Base-by-base conservation (phyloP, 306 rosid species). In the Abrus pulchellus region DNA sequence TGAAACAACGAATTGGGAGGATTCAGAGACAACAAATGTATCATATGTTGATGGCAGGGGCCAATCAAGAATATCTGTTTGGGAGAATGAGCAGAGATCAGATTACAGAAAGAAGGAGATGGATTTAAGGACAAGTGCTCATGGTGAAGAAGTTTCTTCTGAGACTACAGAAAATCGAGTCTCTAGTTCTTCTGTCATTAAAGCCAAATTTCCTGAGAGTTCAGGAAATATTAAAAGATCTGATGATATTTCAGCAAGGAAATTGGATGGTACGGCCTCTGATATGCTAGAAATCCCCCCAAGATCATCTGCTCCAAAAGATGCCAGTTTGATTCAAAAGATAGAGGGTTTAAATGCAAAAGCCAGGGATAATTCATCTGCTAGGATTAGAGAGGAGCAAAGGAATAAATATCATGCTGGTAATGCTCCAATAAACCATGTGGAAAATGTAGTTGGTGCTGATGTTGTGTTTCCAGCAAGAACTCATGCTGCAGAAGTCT, bases 291-390 rank as follows among this genome's bases (percentile, higher is more conserved):
- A 90, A 78, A 80, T 53, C 36, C 55, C 85, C 76, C 80, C 82
- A 14, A 83, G 30, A 70, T 68, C 79, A 45, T 80, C 88, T 82
- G 87, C 88, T 70, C 65, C 87, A 29, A 94, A 90, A 85, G 95
- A 93, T 81, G 72, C 96, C 78, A 90, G 91, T 80, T 68, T 95
- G 80, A 90, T 95, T 76, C 93, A 86, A 80, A 91, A 91, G 85
- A 91, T 95, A 76, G 96, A 93, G 88, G 94, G 96, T 85, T 84
- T 95, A 82, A 95, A 95, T 91, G 97, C 97, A 77, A 95, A 91
- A 87, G 96, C 90, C 32, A 91, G 99, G 28, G 98, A 91, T 87
- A 78, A 44, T 63, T 77, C 90, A 64, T 82, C 89, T 79, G 73
- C 85, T 72, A 85, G 83, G 68, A 78, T 64, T 45, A 81, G 80